Base-by-base conservation (phyloP, 345 rosid genomes). In the Hibiscus mutabilis region DNA sequence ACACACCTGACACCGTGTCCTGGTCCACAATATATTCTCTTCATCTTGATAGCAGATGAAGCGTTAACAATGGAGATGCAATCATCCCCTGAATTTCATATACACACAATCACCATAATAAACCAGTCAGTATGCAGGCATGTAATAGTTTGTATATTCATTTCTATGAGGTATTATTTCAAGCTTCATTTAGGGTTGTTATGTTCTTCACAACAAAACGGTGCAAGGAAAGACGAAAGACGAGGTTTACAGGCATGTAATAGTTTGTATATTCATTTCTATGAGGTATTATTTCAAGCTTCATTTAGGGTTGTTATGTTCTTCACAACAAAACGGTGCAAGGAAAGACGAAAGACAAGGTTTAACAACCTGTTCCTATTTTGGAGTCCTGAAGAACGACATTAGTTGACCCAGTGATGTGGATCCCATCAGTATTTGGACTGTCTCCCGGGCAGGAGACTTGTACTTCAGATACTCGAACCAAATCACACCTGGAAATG, bases 361-460 rank as follows among this genome's bases (percentile, higher is more conserved):
- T 74, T 46, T 60, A 15, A 65, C 70, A 71, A 94, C 99, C 97
- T 92, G 98, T 90, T 87, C 97, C 96, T 64, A 95, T 92, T 85
- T 92, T 92, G 87, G 88, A 76, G 76, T 92, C 92, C 77, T 90
- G 91, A 35, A 95, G 77, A 76, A 82, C 75, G 62, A 95, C 90
- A 78, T 90, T 82, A 18, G 97, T 92, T 0, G 97, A 92, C 33
- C 69, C 91, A n/a, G 89, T 88, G 47, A 95, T 84, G 77, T 95
- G 99, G 75, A 95, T 89, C 70, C 97, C 97, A 79, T 95, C 99
- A 7, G 97, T 92, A 81, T 95, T 95, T 29, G 99, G 99, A 79
- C 99, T 95, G 75, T 95, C 93, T 72, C 82, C 96, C 0, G 97
- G 99, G 71, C 92, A 79, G 11, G 92, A 86, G 80, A 95, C 86